Evolutionary conservation across 2,329 filamentous ascomycete genomes (phyloP), one percentile per base, ranked within the genome.

Genomic region (Verticillium tricorpus): DNA sequence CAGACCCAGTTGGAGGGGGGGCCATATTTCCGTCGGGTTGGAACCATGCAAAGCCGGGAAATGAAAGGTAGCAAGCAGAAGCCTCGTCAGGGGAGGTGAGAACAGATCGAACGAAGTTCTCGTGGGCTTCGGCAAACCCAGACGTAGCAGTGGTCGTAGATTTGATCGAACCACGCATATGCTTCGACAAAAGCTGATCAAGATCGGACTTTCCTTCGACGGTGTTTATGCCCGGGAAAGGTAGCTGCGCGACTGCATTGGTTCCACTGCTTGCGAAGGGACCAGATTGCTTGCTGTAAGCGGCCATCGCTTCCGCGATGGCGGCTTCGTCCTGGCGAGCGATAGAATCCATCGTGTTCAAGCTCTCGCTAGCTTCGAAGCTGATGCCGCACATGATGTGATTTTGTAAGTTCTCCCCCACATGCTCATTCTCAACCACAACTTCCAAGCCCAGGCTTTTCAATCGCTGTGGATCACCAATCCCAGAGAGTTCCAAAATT

Each of bases 401-500:
- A 60, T 77, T 72, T n/a, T 79, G 71, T 5, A 78, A 64, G 54
- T 75, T 74, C 65, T 77, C 75, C 2, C 77, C 77, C 5, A 79
- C 77, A 37, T 71, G 68, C 1, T 74, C 72, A 17, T 70, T 69
- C 40, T 78, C 69, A 5, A 74, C 67, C 3, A 77, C 60, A 2
- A 73, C 64, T 2, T 70, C 62, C 17, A 76, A 70, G 4, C 67
- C 69, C 6, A 70, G 68, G 58, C 69, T 66, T 15, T 70, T 65
- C 1, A 82, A 69, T 5, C 77, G 68, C 2, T 63, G 63, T 31
- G 66, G 68, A 7, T 71, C 64, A 22, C 78, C 78, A 55, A 80
- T 71, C 1, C 78, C 76, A 2, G 77, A 80, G 7, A 79, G 69
- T 64, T 81, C 75, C 5, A 82, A 72, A 32, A 82, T 67, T 19